Percentiles rank a stretch among this genome's conserved stretches.
phyloP scores from a whole-genome alignment of 768 basidiomycete species.

The Mycena epipterygia region DNA sequence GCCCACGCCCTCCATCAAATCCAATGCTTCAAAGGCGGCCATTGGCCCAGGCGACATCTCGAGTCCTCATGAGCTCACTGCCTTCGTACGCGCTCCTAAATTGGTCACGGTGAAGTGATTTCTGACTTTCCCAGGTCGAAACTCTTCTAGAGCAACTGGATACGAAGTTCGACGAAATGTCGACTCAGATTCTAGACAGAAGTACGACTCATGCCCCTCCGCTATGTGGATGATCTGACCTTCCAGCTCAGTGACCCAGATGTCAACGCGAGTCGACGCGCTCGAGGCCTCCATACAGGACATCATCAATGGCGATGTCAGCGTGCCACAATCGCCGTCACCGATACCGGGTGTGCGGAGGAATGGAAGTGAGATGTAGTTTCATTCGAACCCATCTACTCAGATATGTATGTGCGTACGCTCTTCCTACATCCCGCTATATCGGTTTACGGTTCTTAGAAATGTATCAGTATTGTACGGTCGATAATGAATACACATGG shows the following conservation, averaged over 20 bases:
- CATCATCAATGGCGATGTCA: slow-evolving; percentile 85
- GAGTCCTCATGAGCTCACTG: slow-evolving; percentile 94
- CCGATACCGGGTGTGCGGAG: slow-evolving; percentile 59
- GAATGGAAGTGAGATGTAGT: slow-evolving; percentile 51
- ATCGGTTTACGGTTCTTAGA: not conserved
- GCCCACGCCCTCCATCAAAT: slow-evolving; percentile 60
- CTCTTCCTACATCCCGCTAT: not conserved
- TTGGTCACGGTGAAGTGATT: not conserved
- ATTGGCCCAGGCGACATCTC: slow-evolving; percentile 77
- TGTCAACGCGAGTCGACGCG: slow-evolving; percentile 92
- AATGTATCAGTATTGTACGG: slow-evolving; percentile 6
- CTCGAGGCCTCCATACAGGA: slow-evolving; percentile 93
- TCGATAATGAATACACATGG: slow-evolving; percentile 8
- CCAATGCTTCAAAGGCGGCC: slow-evolving; percentile 52
- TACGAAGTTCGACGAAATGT: slow-evolving; percentile 93
- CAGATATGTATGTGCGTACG: slow-evolving; percentile 15
- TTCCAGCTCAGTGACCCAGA: slow-evolving; percentile 81
- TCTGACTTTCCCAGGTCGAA: slow-evolving; percentile 74
- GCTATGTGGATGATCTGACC: slow-evolving; percentile 20
- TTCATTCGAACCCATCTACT: slow-evolving; percentile 3
- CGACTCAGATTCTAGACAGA: slow-evolving; percentile 86
- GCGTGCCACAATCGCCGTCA: slow-evolving; percentile 74
- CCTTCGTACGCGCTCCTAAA: slow-evolving; percentile 73
- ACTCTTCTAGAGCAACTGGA: slow-evolving; percentile 91
- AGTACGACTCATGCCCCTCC: slow-evolving; percentile 62